Conservation (phyloP, 1,284 basidiomycete species). For the Ustilago nuda region DNA sequence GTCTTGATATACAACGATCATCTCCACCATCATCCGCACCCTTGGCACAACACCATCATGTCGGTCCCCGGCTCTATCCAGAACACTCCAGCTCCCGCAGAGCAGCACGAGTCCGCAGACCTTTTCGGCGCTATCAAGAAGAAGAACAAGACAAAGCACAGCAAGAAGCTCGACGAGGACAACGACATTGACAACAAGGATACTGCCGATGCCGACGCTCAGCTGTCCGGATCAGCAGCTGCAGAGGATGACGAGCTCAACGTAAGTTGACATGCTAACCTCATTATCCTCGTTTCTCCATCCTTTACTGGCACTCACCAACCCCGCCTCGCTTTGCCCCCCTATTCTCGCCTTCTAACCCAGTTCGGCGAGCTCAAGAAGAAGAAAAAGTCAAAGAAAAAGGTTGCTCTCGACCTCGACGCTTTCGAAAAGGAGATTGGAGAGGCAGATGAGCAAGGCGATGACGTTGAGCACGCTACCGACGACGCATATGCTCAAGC, state of each 20-base stretch:
- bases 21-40: background rate
- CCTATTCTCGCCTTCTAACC: background rate
- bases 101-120: slow-evolving; percentile 77
- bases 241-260: slow-evolving; percentile 67
- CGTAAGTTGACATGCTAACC: slow-evolving; percentile 48
- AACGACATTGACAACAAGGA: slow-evolving; percentile 71
- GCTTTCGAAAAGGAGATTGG: slow-evolving; percentile 69
- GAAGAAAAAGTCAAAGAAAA: slow-evolving; percentile 71
- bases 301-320: slow-evolving; percentile 11
- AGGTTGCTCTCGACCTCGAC: slow-evolving; percentile 69
- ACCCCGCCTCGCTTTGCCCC: background rate
- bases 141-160: slow-evolving; percentile 89
- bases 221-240: slow-evolving; percentile 39
- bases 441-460: slow-evolving; percentile 71
- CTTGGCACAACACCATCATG: slow-evolving; percentile 14
- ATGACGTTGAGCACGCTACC: slow-evolving; percentile 31
- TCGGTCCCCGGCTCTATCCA: slow-evolving; percentile 32
- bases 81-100: slow-evolving; percentile 22
- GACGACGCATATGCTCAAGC: slow-evolving; percentile 75
- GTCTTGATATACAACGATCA: background rate
- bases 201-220: slow-evolving; percentile 44
- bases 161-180: slow-evolving; percentile 85
- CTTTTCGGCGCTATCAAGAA: slow-evolving; percentile 91
- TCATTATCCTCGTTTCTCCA: background rate
- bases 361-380: slow-evolving; percentile 73